These are phyloP conservation scores for Austroboletus sp. DNA, from an alignment of 1,284 basidiomycete species.

Conservation along the genomic window DNA sequence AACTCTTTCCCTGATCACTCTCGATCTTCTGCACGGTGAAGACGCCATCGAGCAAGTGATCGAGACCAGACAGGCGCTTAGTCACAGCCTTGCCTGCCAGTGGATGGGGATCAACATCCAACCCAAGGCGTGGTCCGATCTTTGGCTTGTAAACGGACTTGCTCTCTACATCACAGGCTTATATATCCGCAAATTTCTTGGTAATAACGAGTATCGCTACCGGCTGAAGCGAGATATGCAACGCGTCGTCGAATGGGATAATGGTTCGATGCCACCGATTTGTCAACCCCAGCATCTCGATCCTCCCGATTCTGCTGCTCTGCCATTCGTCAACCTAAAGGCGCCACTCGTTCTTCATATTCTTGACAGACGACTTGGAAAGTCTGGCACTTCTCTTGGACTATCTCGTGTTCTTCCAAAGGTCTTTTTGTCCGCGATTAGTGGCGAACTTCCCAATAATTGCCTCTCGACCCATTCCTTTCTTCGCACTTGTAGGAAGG, in stretches of 20 bases:
- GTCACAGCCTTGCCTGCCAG: conserved; percentile 88
- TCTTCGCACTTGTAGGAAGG: conserved; percentile 87
- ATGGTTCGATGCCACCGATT: conserved; percentile 86
- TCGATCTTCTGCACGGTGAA: conserved; percentile 81
- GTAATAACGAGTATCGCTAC: conserved; percentile 97
- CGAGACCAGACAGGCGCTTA: conserved; percentile 81
- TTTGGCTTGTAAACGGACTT: conserved; percentile 92
- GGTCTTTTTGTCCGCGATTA: conserved; percentile 89
- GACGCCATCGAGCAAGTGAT: conserved; percentile 91
- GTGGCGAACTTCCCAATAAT: conserved; percentile 83
- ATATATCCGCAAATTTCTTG: conserved; percentile 82
- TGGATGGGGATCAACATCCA: conserved; percentile 98
- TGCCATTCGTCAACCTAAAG: conserved; percentile 92
- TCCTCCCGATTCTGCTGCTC: conserved; percentile 69
- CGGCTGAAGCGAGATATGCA: conserved; percentile 95
- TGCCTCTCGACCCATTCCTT: conserved; percentile 87
- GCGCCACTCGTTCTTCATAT: conserved; percentile 93
- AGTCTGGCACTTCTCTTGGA: conserved; percentile 91
- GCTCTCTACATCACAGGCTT: conserved; percentile 86
- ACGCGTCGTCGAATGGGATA: conserved; percentile 84
- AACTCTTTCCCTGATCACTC: conserved; percentile 75
- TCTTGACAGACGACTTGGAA: conserved; percentile 86
- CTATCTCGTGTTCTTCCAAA: conserved; percentile 93
- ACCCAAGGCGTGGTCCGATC: conserved; percentile 89
- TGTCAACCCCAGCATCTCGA: conserved; percentile 83